These are phyloP conservation scores for Venustampulla echinocandica DNA, from an alignment of 495 filamentous ascomycete genomes.

Conservation along the genomic window DNA sequence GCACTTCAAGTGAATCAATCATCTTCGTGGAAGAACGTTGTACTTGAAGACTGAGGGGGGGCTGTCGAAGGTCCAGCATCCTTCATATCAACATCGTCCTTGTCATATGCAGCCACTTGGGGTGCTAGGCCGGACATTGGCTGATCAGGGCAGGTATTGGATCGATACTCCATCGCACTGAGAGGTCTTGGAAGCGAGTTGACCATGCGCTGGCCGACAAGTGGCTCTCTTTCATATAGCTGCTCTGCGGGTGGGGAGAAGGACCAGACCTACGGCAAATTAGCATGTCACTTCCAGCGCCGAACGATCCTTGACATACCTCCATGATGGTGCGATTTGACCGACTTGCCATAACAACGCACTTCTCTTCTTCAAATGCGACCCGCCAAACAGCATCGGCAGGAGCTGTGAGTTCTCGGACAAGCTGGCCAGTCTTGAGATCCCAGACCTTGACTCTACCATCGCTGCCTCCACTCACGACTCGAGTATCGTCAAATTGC, in stretches of 20 bases:
- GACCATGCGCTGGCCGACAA: slow-evolving; percentile 12
- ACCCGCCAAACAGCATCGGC: slow-evolving; percentile 96
- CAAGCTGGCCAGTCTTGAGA: slow-evolving; percentile 77
- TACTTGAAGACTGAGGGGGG: slow-evolving; percentile 16
- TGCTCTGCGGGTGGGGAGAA: slow-evolving; percentile 76
- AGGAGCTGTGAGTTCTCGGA: slow-evolving; percentile 80
- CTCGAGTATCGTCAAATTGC: slow-evolving; percentile 89
- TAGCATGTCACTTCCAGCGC: too few relatives aligned
- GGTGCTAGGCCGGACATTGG: slow-evolving; percentile 14
- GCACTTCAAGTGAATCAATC: slow-evolving; percentile 4
- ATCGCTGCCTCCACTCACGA: slow-evolving; percentile 92
- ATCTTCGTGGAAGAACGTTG: slow-evolving; percentile 40
- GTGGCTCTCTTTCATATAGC: slow-evolving; percentile 34
- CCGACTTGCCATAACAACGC: slow-evolving; percentile 86
- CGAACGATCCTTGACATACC: slow-evolving; percentile 51
- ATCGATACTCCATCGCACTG: slow-evolving; percentile 19
- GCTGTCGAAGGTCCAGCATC: slow-evolving; percentile 19
- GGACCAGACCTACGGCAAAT: slow-evolving; percentile 89
- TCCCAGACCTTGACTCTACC: slow-evolving; percentile 98
- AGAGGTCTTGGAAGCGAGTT: slow-evolving; percentile 14
- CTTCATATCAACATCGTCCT: slow-evolving; percentile 19
- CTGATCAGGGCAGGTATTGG: slow-evolving; percentile 11
- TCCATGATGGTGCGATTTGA: slow-evolving; percentile 88
- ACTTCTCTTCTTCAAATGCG: slow-evolving; percentile 96
- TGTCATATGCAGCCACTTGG: slow-evolving; percentile 4